Conservation (phyloP, 2,329 filamentous ascomycete species). For the Pseudogymnoascus sp. region DNA sequence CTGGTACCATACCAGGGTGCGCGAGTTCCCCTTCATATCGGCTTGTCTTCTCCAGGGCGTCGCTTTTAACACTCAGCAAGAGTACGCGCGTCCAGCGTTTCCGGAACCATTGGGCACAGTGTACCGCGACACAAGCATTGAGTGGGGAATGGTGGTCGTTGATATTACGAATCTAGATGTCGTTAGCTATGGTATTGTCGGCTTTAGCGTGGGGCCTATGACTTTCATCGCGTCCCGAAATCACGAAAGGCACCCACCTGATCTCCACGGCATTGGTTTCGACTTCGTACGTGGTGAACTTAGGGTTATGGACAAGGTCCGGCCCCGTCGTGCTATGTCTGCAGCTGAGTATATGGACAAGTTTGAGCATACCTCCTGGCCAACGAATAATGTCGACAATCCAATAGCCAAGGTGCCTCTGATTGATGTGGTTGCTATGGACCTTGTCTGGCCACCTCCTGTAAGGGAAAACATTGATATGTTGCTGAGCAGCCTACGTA, state of each 20-base stretch:
- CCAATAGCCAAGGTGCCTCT: not conserved
- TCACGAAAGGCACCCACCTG: constrained; percentile 1
- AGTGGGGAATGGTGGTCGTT: constrained; percentile 21
- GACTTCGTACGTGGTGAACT: not conserved
- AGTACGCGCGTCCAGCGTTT: constrained; percentile 8
- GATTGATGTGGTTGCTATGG: not conserved
- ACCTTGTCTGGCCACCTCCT: not conserved
- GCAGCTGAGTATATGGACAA: not conserved
- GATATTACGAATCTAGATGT: constrained; percentile 17
- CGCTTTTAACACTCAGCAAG: constrained; percentile 11
- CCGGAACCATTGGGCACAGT: constrained; percentile 18
- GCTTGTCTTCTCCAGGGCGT: constrained; percentile 17
- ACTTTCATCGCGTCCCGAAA: constrained; percentile 13
- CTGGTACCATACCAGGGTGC: constrained; percentile 16
- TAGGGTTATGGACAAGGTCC: not conserved
- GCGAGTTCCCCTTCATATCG: constrained; percentile 17
- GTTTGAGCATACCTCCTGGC: not conserved
- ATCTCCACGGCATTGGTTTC: not conserved
- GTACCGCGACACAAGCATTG: constrained; percentile 17
- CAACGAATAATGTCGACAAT: not conserved
- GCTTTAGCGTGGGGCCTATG: constrained; percentile 14
- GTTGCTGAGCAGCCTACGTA: not conserved
- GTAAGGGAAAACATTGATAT: not conserved
- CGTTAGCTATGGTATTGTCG: constrained; percentile 18
- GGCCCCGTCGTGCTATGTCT: not conserved